Evolutionary conservation across 208 protist genomes (phyloP), one percentile per base, ranked within the genome.

Genomic region (Lotmaria passim): DNA sequence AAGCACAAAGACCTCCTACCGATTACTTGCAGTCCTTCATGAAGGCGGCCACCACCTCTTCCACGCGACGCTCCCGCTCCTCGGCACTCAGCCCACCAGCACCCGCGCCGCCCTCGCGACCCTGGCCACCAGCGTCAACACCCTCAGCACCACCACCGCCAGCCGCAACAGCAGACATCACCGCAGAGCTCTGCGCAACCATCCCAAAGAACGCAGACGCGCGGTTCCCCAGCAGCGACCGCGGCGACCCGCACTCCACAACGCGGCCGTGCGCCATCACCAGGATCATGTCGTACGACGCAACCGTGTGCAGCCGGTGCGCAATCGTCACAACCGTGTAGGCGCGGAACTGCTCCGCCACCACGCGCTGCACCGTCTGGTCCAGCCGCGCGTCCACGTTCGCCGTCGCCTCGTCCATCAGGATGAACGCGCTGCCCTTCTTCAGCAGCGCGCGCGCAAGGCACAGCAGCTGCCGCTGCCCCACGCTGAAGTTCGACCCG

Each of bases 381-480:
- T n/a, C n/a, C n/a, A n/a, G n/a, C n/a, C n/a, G n/a, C n/a, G n/a
- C n/a, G n/a, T n/a, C n/a, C n/a, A n/a, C n/a, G n/a, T n/a, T n/a
- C n/a, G n/a, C n/a, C n/a, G n/a, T n/a, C n/a, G n/a, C n/a, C n/a
- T n/a, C n/a, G n/a, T n/a, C n/a, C n/a, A n/a, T n/a, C n/a, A n/a
- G n/a, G n/a, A n/a, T n/a, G n/a, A n/a, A n/a, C n/a, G n/a, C n/a
- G n/a, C n/a, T n/a, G n/a, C n/a, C n/a, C n/a, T n/a, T n/a, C n/a
- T n/a, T 23, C 82, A 62, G 69, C 78, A 91, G 69, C 50, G 86
- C 83, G 26, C 89, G 85, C 34, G 89, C 85, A 38, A 91, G 59
- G 60, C 83, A 89, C 60, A 93, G 73, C 23, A 94, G 78, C 75
- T 94, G 86, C n/a, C 86, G 83, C 81, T 94, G 83, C 6, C 86